Percentiles rank a stretch among this genome's conserved stretches.
These are phyloP conservation scores for Colletotrichum navitas DNA, from an alignment of 2,329 filamentous ascomycete species.

Conservation along the genomic window DNA sequence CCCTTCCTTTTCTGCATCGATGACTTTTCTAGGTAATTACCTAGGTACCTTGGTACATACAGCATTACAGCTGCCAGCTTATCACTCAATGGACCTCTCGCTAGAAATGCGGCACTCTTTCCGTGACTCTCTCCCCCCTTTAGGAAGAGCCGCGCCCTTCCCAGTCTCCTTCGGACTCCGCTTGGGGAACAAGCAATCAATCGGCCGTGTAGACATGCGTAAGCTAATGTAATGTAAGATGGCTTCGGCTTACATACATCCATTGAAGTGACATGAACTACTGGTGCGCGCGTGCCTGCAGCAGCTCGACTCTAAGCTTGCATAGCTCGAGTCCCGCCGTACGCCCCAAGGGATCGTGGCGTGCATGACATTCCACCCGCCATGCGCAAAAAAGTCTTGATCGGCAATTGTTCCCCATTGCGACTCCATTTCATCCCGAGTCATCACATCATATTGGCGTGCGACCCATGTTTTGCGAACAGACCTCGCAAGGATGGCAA, in stretches of 20 bases:
- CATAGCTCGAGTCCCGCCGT: constrained; percentile 21
- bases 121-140: background rate
- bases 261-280: constrained; percentile 13
- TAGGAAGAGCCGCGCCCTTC: background rate
- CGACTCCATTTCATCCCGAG: background rate
- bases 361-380: background rate
- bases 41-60: background rate
- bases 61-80: background rate
- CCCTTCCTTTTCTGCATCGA: background rate
- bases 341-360: constrained; percentile 14
- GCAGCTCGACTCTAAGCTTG: constrained; percentile 25
- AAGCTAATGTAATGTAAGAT: background rate
- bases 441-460: background rate
- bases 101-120: constrained; percentile 1
- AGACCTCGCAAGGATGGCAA: background rate
- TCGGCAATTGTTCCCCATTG: constrained; percentile 26
- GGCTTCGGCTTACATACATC: background rate
- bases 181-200: background rate
- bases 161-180: constrained; percentile 12
- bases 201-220: background rate
- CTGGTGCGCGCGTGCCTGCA: constrained; percentile 25
- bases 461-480: constrained; percentile 14
- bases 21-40: background rate
- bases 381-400: background rate
- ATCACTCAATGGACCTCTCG: background rate